phyloP scores from a whole-genome alignment of 768 basidiomycete genomes.

The Lactarius evosmus region DNA sequence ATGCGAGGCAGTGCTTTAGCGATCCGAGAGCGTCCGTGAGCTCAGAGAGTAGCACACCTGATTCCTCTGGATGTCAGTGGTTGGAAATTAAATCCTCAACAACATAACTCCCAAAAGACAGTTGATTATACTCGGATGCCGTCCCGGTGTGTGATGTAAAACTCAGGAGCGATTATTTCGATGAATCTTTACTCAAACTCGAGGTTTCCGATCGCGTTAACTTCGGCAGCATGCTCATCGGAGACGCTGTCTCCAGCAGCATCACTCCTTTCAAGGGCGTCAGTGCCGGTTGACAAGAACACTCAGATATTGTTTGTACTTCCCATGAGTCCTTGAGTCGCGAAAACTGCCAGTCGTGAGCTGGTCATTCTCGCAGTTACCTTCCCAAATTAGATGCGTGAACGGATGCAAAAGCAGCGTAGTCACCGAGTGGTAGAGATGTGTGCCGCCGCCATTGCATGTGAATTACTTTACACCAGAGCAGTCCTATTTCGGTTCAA shows the following conservation, averaged over 20 bases:
- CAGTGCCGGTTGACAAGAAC: neutral
- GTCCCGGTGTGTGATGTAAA: neutral
- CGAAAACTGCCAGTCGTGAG: constrained; percentile 43
- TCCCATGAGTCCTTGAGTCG: constrained; percentile 42
- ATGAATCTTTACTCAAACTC: constrained; percentile 36
- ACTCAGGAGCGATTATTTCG: neutral
- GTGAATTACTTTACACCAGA: constrained; percentile 38
- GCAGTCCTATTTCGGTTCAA: constrained; percentile 41
- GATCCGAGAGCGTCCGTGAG: constrained; percentile 36
- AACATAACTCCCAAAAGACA: constrained; percentile 38
- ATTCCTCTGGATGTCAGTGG: neutral
- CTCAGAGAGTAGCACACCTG: constrained; percentile 47
- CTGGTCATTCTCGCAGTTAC: constrained; percentile 46
- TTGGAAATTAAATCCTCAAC: neutral
- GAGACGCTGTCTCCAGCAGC: constrained; percentile 41
- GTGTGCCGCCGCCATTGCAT: constrained; percentile 36
- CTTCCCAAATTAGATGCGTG: constrained; percentile 42
- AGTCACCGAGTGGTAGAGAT: constrained; percentile 39
- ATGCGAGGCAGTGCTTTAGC: constrained; percentile 37
- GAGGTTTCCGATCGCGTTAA: constrained; percentile 37
- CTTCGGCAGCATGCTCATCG: constrained; percentile 37
- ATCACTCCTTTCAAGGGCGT: constrained; percentile 41
- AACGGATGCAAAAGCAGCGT: constrained; percentile 44
- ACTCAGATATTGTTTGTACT: constrained; percentile 29
- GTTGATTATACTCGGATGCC: constrained; percentile 40